phyloP scores from a whole-genome alignment of 2,329 filamentous ascomycete genomes.

The Chaetomium globosum region DNA sequence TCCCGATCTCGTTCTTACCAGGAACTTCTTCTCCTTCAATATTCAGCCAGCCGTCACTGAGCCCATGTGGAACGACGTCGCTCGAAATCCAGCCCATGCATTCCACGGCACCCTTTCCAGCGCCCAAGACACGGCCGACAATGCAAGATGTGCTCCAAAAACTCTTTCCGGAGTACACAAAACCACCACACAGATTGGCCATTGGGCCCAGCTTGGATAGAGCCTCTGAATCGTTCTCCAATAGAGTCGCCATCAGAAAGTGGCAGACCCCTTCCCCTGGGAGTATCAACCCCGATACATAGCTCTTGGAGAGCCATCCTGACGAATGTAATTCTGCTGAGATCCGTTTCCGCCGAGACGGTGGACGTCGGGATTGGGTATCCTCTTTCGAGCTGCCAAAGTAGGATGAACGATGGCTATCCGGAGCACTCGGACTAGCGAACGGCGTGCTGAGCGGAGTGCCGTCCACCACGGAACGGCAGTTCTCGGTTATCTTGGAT shows the following conservation, averaged over 20 bases:
- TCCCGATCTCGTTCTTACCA: constrained; percentile 45
- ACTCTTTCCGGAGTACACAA: constrained; percentile 64
- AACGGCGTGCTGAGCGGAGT: constrained; percentile 48
- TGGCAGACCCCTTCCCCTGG: constrained; percentile 66
- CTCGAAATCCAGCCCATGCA: constrained; percentile 71
- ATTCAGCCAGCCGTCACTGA: constrained; percentile 61
- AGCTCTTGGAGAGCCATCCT: constrained; percentile 70
- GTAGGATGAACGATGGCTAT: constrained; percentile 50
- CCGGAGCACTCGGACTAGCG: constrained; percentile 43
- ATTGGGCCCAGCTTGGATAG: constrained; percentile 61
- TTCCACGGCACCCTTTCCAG: constrained; percentile 62
- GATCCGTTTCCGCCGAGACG: constrained; percentile 55
- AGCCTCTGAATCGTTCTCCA: constrained; percentile 66
- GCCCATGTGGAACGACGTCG: constrained; percentile 56
- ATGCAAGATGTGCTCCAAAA: constrained; percentile 71
- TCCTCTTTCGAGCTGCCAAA: constrained; percentile 44
- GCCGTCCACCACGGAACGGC: constrained; percentile 48
- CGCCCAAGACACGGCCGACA: constrained; percentile 65
- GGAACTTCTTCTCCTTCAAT: constrained; percentile 58
- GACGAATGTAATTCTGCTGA: constrained; percentile 60
- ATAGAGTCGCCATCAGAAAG: constrained; percentile 65
- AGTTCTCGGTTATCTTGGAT: constrained; percentile 53
- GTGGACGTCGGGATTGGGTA: constrained; percentile 38
- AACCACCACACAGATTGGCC: constrained; percentile 66
- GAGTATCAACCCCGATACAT: constrained; percentile 65